phyloP scores from a whole-genome alignment of 225 moss, liverwort and hornwort species.

The Lunularia cruciata region DNA sequence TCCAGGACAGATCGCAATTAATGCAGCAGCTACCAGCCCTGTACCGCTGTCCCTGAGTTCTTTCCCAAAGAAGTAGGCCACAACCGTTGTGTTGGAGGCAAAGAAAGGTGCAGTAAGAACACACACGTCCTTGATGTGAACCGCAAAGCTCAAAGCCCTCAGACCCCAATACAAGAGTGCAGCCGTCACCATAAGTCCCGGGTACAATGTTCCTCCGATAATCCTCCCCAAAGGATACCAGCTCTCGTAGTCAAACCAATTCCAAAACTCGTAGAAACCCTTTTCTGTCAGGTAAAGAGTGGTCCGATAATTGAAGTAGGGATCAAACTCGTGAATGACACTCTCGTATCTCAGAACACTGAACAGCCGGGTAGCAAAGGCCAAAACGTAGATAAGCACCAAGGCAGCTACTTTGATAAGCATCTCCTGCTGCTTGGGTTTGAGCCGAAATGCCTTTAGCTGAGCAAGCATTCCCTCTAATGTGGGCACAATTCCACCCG shows the following conservation, averaged over 20 bases:
- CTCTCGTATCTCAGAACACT: slow-evolving; percentile 94
- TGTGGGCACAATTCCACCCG: slow-evolving; percentile 15
- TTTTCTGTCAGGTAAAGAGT: slow-evolving; percentile 91
- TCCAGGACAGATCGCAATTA: slow-evolving; percentile 95
- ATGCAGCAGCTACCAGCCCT: slow-evolving; percentile 82
- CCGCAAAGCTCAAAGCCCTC: slow-evolving; percentile 68
- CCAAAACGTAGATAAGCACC: slow-evolving; percentile 81
- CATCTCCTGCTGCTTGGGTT: slow-evolving; percentile 93
- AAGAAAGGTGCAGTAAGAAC: slow-evolving; percentile 97
- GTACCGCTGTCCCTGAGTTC: slow-evolving; percentile 90
- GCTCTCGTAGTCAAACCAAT: slow-evolving; percentile 99
- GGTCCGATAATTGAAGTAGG: slow-evolving; percentile 98
- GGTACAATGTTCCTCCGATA: slow-evolving; percentile 93
- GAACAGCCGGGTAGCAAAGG: slow-evolving; percentile 90
- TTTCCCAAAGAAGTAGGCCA: slow-evolving; percentile 93
- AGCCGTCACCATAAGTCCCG: slow-evolving; percentile 98
- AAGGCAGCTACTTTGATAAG: slow-evolving; percentile 71
- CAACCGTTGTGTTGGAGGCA: slow-evolving; percentile 91
- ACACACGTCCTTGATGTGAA: slow-evolving; percentile 97
- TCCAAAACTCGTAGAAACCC: slow-evolving; percentile 99
- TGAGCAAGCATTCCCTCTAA: slow-evolving; percentile 19
- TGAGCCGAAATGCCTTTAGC: slow-evolving; percentile 71
- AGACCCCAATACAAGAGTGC: slow-evolving; percentile 83
- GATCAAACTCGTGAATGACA: slow-evolving; percentile 99
- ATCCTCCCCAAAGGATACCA: slow-evolving; percentile 98